Base-by-base conservation (phyloP, 2,329 filamentous ascomycete genomes). In the Fusarium napiforme region DNA sequence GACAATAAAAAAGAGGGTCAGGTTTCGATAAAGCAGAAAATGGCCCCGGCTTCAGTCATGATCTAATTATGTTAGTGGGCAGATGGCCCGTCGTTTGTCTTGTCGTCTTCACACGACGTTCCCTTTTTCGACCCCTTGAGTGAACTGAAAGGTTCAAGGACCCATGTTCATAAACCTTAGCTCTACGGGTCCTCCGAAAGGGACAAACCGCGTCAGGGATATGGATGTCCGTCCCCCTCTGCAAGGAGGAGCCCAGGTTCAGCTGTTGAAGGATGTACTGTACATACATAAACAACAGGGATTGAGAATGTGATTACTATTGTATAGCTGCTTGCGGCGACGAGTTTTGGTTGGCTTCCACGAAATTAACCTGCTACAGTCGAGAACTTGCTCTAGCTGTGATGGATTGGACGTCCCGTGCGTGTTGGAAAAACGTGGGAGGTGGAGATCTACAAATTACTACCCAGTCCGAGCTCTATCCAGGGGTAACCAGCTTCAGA, bases 1-100 rank as follows among this genome's bases (percentile, higher is more conserved):
- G 53, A 74, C 60, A 73, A 73, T 73, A 67, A 73, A 71, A 72
- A 73, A 73, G 63, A 71, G 67, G 71, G 71, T 68, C 70, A 63
- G 32, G n/a, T 36, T 26, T 68, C 49, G 55, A 69, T 61, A 68
- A 67, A 68, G 39, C 40, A 60, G n/a, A 66, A 43, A 19, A 28
- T 43, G 50, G 9, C 46, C 37, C 67, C 57, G 59, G 70, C 53
- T 73, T 50, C 30, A 50, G 28, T 58, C 50, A 68, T 74, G 71
- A 73, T 73, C 71, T 73, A 73, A 71, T 71, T 64, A 68, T 57
- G 34, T 73, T 49, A 72, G 69, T 71, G 69, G 60, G 55, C 47
- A 68, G 65, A 68, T 46, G 55, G 55, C 64, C 70, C 45, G 45
- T 58, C 46, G 15, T 64, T 52, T 30, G 66, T 59, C 61, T 56